A percentile compares a stretch with the other conserved stretches of the same genome.
Conservation (phyloP, 1,284 basidiomycete species). For the Apiotrichum montevideense region DNA sequence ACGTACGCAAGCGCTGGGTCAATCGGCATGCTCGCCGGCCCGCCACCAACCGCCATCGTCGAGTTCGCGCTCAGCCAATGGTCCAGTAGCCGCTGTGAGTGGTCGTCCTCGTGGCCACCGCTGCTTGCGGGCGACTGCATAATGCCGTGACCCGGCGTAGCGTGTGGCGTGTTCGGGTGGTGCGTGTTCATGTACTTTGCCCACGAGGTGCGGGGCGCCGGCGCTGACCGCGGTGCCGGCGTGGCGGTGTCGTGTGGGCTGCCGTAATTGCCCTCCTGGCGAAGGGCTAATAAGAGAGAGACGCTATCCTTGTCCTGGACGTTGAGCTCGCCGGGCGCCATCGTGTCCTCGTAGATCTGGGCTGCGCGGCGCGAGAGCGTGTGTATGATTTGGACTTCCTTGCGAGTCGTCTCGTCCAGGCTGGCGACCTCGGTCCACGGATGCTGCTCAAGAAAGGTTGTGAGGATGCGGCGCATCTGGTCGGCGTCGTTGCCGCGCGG, state of each 20-base stretch:
- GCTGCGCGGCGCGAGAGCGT: constrained; percentile 43
- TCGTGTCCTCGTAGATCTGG: constrained; percentile 41
- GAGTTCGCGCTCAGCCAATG: constrained; percentile 45
- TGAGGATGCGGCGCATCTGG: constrained; percentile 44
- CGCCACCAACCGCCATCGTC: constrained; percentile 31
- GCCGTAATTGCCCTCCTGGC: constrained; percentile 22
- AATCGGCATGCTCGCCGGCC: constrained; percentile 8
- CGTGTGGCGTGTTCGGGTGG: neutral
- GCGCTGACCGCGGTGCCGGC: neutral
- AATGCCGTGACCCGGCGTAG: neutral
- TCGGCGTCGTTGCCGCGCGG: constrained; percentile 42
- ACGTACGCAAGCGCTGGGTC: neutral
- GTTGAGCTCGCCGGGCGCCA: constrained; percentile 36
- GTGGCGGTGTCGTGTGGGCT: neutral
- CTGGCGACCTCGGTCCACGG: constrained; percentile 35
- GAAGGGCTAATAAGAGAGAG: constrained; percentile 38
- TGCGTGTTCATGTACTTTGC: constrained; percentile 6
- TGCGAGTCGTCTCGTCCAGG: constrained; percentile 45
- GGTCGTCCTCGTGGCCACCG: constrained; percentile 40
- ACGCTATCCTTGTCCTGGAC: constrained; percentile 41
- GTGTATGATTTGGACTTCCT: constrained; percentile 46
- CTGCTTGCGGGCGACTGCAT: constrained; percentile 15
- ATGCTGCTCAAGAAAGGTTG: constrained; percentile 44
- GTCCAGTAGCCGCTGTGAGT: constrained; percentile 44
- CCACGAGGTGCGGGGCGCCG: constrained; percentile 2